These are phyloP conservation scores for Skeletonema grethae DNA, from an alignment of 108 stramenopile species.

Conservation along the genomic window DNA sequence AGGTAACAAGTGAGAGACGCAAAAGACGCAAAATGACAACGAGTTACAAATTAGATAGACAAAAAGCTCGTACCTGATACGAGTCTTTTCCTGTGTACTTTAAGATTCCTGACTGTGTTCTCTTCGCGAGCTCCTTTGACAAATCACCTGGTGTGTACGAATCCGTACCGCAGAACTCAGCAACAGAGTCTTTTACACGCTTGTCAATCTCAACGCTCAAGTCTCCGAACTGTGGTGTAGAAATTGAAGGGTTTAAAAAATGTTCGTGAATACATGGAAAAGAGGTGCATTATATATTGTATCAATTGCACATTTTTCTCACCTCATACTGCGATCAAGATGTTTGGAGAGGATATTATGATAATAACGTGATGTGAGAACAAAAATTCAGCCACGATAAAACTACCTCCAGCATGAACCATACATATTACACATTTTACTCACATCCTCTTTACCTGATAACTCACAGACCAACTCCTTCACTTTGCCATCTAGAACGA, in stretches of 20 bases:
- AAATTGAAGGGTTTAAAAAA: background rate
- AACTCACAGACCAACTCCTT: slow-evolving; percentile 65
- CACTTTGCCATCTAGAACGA: slow-evolving; percentile 70
- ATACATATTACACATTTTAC: background rate
- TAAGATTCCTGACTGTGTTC: slow-evolving; percentile 64
- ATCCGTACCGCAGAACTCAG: slow-evolving; percentile 70
- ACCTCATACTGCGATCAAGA: background rate
- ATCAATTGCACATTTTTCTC: background rate
- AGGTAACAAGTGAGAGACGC: slow-evolving; percentile 11
- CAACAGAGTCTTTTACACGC: slow-evolving; percentile 62
- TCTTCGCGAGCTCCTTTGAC: slow-evolving; percentile 56
- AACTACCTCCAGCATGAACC: too few species aligned
- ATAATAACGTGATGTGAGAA: background rate
- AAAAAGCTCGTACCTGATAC: slow-evolving; percentile 53
- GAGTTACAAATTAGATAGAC: background rate
- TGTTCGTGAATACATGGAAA: background rate
- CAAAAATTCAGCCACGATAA: too few species aligned
- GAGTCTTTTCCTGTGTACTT: slow-evolving; percentile 77
- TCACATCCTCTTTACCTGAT: slow-evolving; percentile 66
- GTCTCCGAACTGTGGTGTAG: slow-evolving; percentile 57
- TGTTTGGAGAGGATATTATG: background rate
- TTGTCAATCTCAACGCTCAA: slow-evolving; percentile 63
- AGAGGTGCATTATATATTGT: background rate
- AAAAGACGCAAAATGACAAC: background rate
- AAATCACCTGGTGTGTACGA: slow-evolving; percentile 79